These are phyloP conservation scores for Petasospora fabianii DNA, from an alignment of 1,139 yeast genomes.

Conservation along the genomic window DNA sequence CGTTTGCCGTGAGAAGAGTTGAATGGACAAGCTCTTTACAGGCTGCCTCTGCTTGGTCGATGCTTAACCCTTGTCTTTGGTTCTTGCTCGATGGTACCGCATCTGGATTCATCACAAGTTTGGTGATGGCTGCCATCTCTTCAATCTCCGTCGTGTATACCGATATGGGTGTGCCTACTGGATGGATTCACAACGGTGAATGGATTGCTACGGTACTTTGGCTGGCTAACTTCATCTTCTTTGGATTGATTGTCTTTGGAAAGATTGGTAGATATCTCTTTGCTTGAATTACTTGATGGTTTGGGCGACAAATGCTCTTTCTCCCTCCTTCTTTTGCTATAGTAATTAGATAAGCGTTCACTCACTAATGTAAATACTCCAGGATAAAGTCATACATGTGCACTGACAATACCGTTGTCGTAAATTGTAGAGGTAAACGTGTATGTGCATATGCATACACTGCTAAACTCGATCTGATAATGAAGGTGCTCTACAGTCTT, in stretches of 20 bases:
- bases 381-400: no score
- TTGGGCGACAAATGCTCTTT: no score
- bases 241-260: conserved; percentile 68
- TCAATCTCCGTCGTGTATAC: conserved; percentile 8
- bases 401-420: no score
- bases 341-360: no score
- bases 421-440: no score
- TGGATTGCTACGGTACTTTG: conserved; percentile 34
- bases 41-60: conserved; percentile 70
- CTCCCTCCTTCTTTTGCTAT: no score
- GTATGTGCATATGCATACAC: no score
- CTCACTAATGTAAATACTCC: no score
- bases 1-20: conserved; percentile 76
- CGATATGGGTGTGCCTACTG: conserved; percentile 15
- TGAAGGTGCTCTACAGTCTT: no score
- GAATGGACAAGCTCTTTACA: conserved; percentile 79
- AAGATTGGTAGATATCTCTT: conserved; percentile 51
- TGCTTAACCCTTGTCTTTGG: conserved; percentile 80
- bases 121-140: conserved; percentile 12
- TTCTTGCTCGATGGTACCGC: conserved; percentile 70
- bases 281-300: conserved; percentile 1
- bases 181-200: conserved; percentile 16
- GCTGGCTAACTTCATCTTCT: conserved; percentile 58
- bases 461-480: no score
- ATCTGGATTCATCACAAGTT: conserved; percentile 22